phyloP scores from a whole-genome alignment of 2,329 filamentous ascomycete genomes.

The Apiospora arundinis region DNA sequence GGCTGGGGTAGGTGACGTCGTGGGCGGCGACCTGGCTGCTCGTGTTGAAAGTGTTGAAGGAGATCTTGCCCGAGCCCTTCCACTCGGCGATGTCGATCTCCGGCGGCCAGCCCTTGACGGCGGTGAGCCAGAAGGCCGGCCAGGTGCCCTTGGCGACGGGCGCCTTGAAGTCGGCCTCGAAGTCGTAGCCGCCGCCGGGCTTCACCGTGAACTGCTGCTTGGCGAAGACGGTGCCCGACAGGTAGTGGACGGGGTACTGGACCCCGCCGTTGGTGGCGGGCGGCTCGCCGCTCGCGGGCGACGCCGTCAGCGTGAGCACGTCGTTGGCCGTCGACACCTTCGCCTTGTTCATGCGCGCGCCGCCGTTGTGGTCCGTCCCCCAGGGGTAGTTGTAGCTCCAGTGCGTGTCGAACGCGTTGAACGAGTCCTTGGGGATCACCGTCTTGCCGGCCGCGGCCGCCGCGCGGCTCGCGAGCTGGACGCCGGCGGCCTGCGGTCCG shows the following conservation, averaged over 20 bases:
- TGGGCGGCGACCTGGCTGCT: conserved; percentile 51
- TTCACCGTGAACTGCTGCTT: conserved; percentile 48
- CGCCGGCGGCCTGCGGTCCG: background rate
- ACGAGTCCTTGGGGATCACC: conserved; percentile 47
- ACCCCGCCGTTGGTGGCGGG: conserved; percentile 45
- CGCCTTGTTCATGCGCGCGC: conserved; percentile 57
- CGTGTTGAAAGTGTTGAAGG: conserved; percentile 57
- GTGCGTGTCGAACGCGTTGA: conserved; percentile 49
- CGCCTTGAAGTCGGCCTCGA: conserved; percentile 47
- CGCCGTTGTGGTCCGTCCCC: conserved; percentile 64
- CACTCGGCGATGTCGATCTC: conserved; percentile 67
- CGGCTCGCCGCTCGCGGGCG: conserved; percentile 48
- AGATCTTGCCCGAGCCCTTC: conserved; percentile 63
- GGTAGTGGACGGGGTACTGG: conserved; percentile 56
- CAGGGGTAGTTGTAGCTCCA: conserved; percentile 63
- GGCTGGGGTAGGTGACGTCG: conserved; percentile 54
- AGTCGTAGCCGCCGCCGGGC: conserved; percentile 45
- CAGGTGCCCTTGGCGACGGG: conserved; percentile 51
- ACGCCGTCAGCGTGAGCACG: conserved; percentile 54
- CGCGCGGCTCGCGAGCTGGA: background rate
- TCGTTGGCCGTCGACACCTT: conserved; percentile 51
- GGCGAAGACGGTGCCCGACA: conserved; percentile 48
- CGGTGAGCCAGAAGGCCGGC: conserved; percentile 66
- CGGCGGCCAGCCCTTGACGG: conserved; percentile 60
- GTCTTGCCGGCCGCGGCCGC: conserved; percentile 27